phyloP scores from a whole-genome alignment of 495 filamentous ascomycete genomes.

The Xylaria nigripes region DNA sequence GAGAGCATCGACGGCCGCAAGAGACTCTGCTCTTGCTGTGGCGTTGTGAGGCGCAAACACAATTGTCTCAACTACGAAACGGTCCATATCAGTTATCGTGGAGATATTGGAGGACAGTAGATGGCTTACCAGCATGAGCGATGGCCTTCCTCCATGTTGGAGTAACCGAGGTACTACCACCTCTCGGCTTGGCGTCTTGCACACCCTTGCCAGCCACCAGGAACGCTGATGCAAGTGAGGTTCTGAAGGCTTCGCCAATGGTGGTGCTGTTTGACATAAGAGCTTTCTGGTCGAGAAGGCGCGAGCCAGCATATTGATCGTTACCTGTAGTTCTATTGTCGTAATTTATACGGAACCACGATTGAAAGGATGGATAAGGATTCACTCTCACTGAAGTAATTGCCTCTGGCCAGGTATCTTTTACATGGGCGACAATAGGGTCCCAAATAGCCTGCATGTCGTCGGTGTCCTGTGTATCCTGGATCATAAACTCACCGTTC shows the following conservation, averaged over 20 bases:
- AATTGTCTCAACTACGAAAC: constrained; percentile 27
- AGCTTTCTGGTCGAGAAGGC: constrained; percentile 28
- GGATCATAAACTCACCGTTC: constrained; percentile 16
- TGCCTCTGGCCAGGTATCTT: constrained; percentile 39
- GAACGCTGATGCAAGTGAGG: constrained; percentile 9
- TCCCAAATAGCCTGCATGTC: constrained; percentile 40
- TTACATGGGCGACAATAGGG: constrained; percentile 30
- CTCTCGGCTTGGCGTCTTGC: constrained; percentile 32
- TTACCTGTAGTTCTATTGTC: constrained; percentile 26
- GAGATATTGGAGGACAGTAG: not conserved
- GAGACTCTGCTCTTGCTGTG: constrained; percentile 31
- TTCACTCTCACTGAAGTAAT: constrained; percentile 30
- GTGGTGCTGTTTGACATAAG: constrained; percentile 12
- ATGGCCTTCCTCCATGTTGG: constrained; percentile 51
- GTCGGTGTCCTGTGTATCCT: constrained; percentile 16
- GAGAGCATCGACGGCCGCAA: constrained; percentile 32
- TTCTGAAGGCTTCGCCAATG: constrained; percentile 20
- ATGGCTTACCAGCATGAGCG: constrained; percentile 28
- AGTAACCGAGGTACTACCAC: constrained; percentile 37
- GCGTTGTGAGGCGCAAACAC: constrained; percentile 31
- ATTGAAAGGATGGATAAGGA: constrained; percentile 37
- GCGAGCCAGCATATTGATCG: constrained; percentile 35
- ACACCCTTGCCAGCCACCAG: constrained; percentile 32
- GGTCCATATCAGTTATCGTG: not conserved
- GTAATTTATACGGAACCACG: constrained; percentile 37